Conservation (phyloP, 2,329 filamentous ascomycete genomes). For the Ophiognomonia clavigignenti-juglandacearum region DNA sequence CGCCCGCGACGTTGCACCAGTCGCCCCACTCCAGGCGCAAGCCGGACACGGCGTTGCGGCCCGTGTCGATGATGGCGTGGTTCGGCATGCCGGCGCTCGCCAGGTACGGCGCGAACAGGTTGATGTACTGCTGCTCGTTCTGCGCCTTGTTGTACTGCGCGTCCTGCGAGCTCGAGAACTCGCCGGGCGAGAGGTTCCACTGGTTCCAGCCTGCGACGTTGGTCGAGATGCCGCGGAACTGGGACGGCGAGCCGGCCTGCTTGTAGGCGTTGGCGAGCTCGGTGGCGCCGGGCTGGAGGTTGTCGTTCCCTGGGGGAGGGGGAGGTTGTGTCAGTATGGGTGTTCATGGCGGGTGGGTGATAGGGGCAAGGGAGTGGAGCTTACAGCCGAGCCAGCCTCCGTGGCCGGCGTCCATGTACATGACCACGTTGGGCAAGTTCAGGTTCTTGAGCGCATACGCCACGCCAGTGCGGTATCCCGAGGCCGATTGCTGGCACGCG, state of each 20-base stretch:
- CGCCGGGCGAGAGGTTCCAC: conserved; percentile 32
- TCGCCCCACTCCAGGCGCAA: conserved; percentile 40
- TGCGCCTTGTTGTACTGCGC: conserved; percentile 36
- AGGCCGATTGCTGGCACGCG: conserved; percentile 49
- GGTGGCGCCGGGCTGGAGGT: conserved; percentile 37
- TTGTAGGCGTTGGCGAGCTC: conserved; percentile 35
- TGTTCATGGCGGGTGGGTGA: too few species aligned
- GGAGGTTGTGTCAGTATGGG: background rate
- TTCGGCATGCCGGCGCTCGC: conserved; percentile 35
- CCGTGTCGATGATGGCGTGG: conserved; percentile 38
- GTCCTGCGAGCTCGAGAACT: conserved; percentile 36
- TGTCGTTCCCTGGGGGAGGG: conserved; percentile 36
- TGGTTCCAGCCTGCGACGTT: conserved; percentile 37
- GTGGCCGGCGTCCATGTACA: conserved; percentile 61
- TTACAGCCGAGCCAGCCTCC: conserved; percentile 60
- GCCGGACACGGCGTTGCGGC: conserved; percentile 35
- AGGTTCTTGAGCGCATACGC: conserved; percentile 46
- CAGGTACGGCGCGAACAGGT: conserved; percentile 33
- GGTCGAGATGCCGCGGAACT: conserved; percentile 34
- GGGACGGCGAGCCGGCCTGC: conserved; percentile 30
- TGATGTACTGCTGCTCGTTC: conserved; percentile 38
- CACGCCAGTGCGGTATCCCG: conserved; percentile 50
- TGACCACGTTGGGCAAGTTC: conserved; percentile 56
- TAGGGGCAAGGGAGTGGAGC: background rate
- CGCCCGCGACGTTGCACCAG: conserved; percentile 50